These are phyloP conservation scores for Ceratobasidium sp. DNA, from an alignment of 1,284 basidiomycete species.

Conservation along the genomic window DNA sequence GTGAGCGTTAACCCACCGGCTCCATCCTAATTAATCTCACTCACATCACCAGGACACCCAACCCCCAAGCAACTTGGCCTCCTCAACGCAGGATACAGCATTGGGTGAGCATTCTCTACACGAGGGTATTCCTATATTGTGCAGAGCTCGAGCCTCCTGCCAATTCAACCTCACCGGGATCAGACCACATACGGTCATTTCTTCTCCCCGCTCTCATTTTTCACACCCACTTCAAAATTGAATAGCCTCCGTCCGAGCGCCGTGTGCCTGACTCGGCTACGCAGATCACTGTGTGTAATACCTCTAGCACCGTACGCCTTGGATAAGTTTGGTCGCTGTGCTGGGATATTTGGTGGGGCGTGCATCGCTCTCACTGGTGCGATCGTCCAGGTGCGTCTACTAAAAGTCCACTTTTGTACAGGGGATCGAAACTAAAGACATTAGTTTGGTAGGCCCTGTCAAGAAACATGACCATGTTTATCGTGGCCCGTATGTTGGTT, in stretches of 20 bases:
- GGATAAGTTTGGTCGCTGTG: conserved; percentile 54
- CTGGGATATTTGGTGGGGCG: conserved; percentile 53
- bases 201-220: too few relatives aligned
- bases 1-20: background rate
- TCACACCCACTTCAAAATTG: too few relatives aligned
- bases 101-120: conserved; percentile 48
- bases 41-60: conserved; percentile 28
- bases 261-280: background rate
- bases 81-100: conserved; percentile 78
- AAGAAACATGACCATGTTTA: conserved; percentile 54
- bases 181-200: too few relatives aligned
- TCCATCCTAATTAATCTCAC: background rate
- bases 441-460: conserved; percentile 19
- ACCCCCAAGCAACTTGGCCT: conserved; percentile 64
- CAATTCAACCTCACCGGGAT: too few relatives aligned
- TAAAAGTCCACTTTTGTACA: background rate
- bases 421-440: background rate
- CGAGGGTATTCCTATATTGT: too few relatives aligned
- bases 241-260: background rate
- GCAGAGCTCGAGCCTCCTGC: too few relatives aligned
- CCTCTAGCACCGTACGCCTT: conserved; percentile 52
- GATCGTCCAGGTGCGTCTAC: conserved; percentile 16
- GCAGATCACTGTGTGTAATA: conserved; percentile 40
- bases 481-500: conserved; percentile 81
- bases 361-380: conserved; percentile 22